Conservation (phyloP, 768 basidiomycete species). For the Rhodotorula kratochvilovae region DNA sequence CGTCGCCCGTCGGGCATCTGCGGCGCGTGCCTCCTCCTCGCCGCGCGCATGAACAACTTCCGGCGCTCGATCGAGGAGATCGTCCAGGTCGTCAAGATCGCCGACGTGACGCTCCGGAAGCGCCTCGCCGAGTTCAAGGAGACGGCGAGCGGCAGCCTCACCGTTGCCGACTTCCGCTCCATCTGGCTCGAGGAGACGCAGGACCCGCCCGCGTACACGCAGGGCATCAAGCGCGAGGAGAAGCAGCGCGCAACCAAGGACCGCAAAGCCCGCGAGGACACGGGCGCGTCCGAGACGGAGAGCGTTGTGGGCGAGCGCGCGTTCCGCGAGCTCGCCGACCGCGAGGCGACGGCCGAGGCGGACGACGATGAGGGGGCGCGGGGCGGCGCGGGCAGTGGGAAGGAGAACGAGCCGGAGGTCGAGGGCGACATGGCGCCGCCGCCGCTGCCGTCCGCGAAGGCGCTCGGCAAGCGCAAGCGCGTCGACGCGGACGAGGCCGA, state of each 20-base stretch:
- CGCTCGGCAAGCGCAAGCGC: background rate
- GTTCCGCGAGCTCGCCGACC: conserved; percentile 33
- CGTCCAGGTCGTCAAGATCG: conserved; percentile 97
- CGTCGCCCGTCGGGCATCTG: conserved; percentile 95
- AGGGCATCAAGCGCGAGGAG: conserved; percentile 34
- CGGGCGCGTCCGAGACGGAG: conserved; percentile 15
- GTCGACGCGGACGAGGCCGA: too few species aligned
- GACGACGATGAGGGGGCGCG: conserved; percentile 44
- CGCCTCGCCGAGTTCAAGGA: conserved; percentile 89
- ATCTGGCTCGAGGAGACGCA: conserved; percentile 88
- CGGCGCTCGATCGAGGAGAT: conserved; percentile 88
- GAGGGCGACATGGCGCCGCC: conserved; percentile 20
- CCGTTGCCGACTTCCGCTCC: conserved; percentile 79
- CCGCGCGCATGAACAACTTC: conserved; percentile 98
- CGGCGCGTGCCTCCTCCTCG: conserved; percentile 87
- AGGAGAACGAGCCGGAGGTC: conserved; percentile 31
- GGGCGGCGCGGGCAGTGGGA: conserved; percentile 9
- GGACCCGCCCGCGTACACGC: conserved; percentile 79
- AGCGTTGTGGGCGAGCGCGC: conserved; percentile 12
- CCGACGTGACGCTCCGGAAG: conserved; percentile 89
- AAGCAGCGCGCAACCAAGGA: conserved; percentile 14
- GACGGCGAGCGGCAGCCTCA: conserved; percentile 77
- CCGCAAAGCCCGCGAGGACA: conserved; percentile 10
- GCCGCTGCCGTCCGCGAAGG: background rate
- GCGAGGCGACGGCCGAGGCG: conserved; percentile 6